phyloP scores from a whole-genome alignment of 257 asterid species.

The Vinca minor region DNA sequence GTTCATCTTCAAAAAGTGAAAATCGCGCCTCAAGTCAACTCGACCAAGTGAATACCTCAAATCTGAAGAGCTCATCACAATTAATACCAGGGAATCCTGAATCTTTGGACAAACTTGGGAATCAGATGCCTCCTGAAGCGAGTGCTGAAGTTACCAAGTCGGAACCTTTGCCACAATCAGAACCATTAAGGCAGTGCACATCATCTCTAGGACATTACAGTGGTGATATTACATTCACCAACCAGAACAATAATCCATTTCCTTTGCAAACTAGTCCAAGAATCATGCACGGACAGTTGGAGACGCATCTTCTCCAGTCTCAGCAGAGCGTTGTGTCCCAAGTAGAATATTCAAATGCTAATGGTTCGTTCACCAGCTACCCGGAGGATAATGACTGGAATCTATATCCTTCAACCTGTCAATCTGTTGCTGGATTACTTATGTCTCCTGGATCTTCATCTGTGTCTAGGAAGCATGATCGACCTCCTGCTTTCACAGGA shows the following conservation, averaged over 20 bases:
- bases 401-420: constrained; percentile 28
- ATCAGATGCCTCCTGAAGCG: constrained; percentile 19
- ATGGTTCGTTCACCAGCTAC: constrained; percentile 37
- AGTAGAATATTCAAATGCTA: constrained; percentile 29
- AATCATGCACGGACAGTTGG: constrained; percentile 33
- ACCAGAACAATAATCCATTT: constrained; percentile 25
- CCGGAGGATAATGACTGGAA: constrained; percentile 49
- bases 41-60: constrained; percentile 23
- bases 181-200: constrained; percentile 37
- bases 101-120: constrained; percentile 19
- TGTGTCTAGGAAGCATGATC: constrained; percentile 33
- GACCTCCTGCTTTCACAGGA: constrained; percentile 24
- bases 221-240: constrained; percentile 25
- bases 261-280: constrained; percentile 34
- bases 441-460: constrained; percentile 36
- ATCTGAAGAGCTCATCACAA: constrained; percentile 13
- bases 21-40: constrained; percentile 17
- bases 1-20: constrained; percentile 26
- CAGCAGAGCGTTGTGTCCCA: constrained; percentile 31
- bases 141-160: constrained; percentile 22
- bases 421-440: constrained; percentile 31
- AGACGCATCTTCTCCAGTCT: constrained; percentile 26
- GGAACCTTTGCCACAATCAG: constrained; percentile 22
- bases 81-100: constrained; percentile 16
- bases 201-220: constrained; percentile 28